Base-by-base conservation (phyloP, 805 yeast genomes). In the fission yeast (Schizosaccharomyces pombe) region DNA sequence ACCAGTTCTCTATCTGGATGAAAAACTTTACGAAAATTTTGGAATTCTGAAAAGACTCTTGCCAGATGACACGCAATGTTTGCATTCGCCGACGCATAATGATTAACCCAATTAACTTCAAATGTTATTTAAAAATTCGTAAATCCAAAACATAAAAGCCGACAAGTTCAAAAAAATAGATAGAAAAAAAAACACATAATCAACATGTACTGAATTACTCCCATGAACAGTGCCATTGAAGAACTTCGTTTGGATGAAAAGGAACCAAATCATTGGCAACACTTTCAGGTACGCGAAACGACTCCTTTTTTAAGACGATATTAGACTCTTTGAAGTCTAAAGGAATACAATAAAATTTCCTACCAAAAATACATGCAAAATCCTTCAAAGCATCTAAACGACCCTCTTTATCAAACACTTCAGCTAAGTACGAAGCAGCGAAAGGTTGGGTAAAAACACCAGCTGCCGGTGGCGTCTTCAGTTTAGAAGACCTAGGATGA, bases 371-470 rank as follows among this genome's bases (percentile, higher is more conserved):
- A 30, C 82, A 75, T 16, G 85, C 95, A 65, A 91, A 91, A 32
- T 70, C 75, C 61, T 75, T 78, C 60, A 91, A 71, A 56, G 75
- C 75, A 47, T 80, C 80, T 47, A 91, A 68, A 57, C 78, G 75
- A 12, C 75, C 79, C 19, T 68, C 73, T 55, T 72, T 66, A 29
- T 83, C 94, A 62, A 93, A 91, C 0, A 83, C 76, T 65, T 87
- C 82, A 2, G 97, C 96, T 29, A 91, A 69, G 59, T 89, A 91
- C 6, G 86, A 72, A 19, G 91, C 67, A 1, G 82, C 94, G 60
- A 76, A 76, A 24, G 84, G 75, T 66, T 91, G 98, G 1, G 97
- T 84, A 68, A 76, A 91, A 6, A 91, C 95, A 63, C 99, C 99
- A n/a, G 99, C 99, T 62, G 96, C 85, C 5, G 49, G 49, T 22